Percentiles rank a stretch among this genome's conserved stretches.
These are phyloP conservation scores for Penicillium cosmopolitanum DNA, from an alignment of 495 filamentous ascomycete species.

Conservation along the genomic window DNA sequence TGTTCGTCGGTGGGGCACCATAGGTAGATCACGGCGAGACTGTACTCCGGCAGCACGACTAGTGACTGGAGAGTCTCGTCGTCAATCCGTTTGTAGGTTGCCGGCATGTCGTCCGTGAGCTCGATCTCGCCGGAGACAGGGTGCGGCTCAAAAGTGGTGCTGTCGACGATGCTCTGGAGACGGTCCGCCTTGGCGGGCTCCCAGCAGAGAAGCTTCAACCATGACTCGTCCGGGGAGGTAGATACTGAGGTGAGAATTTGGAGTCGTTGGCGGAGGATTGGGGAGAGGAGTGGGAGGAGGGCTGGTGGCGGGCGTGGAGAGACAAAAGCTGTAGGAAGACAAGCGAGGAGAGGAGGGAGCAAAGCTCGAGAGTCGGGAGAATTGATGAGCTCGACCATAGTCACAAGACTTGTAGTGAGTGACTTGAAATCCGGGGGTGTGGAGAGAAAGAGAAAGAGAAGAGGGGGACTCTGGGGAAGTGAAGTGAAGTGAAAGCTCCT, in stretches of 20 bases:
- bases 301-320: slow-evolving; percentile 76
- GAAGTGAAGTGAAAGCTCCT: slow-evolving; percentile 4
- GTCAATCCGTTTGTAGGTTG: slow-evolving; percentile 74
- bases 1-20: slow-evolving; percentile 72
- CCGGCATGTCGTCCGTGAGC: slow-evolving; percentile 63
- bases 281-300: slow-evolving; percentile 81
- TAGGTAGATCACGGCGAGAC: slow-evolving; percentile 60
- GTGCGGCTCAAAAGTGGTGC: slow-evolving; percentile 78
- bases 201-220: slow-evolving; percentile 92
- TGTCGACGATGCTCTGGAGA: slow-evolving; percentile 66
- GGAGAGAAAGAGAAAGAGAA: not conserved
- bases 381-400: slow-evolving; percentile 59
- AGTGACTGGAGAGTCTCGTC: slow-evolving; percentile 82
- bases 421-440: not conserved
- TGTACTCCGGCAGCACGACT: slow-evolving; percentile 57
- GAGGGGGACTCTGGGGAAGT: slow-evolving; percentile 6
- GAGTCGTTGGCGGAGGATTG: slow-evolving; percentile 87
- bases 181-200: slow-evolving; percentile 66
- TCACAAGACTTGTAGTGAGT: slow-evolving; percentile 8
- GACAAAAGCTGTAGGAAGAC: slow-evolving; percentile 80
- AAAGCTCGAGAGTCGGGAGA: slow-evolving; percentile 67
- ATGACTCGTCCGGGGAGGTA: slow-evolving; percentile 69
- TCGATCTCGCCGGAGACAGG: slow-evolving; percentile 93
- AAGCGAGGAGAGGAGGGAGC: slow-evolving; percentile 78
- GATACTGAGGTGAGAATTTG: slow-evolving; percentile 66